Conservation (phyloP, 2,329 filamentous ascomycete species). For the Cordyceps tenuipes region DNA sequence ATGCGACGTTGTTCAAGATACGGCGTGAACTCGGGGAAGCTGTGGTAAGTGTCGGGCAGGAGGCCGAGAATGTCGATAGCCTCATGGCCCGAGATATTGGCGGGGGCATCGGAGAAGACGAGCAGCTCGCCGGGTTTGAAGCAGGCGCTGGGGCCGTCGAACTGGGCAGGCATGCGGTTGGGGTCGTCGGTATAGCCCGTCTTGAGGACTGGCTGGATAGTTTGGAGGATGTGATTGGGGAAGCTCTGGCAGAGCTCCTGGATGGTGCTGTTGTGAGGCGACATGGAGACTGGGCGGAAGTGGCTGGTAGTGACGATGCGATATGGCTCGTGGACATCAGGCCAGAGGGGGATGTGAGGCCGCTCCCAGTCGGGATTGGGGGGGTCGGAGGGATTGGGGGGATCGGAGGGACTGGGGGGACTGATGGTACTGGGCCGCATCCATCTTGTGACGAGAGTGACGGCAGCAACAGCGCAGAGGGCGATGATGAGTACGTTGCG, state of each 20-base stretch:
- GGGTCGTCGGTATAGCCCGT: slow-evolving; percentile 36
- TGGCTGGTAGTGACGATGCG: slow-evolving; percentile 19
- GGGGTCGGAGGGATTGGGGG: no score
- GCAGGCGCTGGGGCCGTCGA: slow-evolving; percentile 8
- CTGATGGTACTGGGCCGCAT: neutral
- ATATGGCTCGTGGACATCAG: slow-evolving; percentile 13
- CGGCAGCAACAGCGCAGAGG: neutral
- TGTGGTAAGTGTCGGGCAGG: slow-evolving; percentile 33
- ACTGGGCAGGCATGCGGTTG: slow-evolving; percentile 25
- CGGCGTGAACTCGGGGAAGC: slow-evolving; percentile 25
- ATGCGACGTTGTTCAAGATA: slow-evolving; percentile 34
- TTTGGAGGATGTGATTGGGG: slow-evolving; percentile 18
- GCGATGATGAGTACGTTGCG: neutral
- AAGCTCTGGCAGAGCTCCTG: slow-evolving; percentile 21
- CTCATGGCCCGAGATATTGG: slow-evolving; percentile 33
- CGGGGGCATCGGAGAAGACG: slow-evolving; percentile 43
- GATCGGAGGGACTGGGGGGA: no score
- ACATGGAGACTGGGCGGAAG: slow-evolving; percentile 19
- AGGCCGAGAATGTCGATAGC: slow-evolving; percentile 38
- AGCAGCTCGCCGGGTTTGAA: slow-evolving; percentile 33
- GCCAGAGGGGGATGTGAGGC: slow-evolving; percentile 1
- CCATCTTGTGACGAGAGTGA: neutral
- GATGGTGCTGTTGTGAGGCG: slow-evolving; percentile 13
- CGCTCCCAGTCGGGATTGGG: neutral
- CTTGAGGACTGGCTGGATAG: slow-evolving; percentile 33